phyloP scores from a whole-genome alignment of 1,284 basidiomycete species.

The Rhodotorula mucilaginosa region DNA sequence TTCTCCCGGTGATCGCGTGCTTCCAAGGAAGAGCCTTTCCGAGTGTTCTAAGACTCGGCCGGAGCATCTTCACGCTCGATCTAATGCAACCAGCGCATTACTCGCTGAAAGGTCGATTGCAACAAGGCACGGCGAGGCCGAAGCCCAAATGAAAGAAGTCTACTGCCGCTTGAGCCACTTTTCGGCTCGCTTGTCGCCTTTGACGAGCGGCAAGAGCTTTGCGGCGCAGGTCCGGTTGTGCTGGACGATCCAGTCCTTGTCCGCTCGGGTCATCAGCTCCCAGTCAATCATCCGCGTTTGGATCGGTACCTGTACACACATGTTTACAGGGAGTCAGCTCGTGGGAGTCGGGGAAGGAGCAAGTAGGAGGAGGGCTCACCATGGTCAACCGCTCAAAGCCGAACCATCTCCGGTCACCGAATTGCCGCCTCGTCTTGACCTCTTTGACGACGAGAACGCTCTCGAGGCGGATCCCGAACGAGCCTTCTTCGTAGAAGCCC shows the following conservation, averaged over 20 bases:
- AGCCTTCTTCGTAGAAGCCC: conserved; percentile 84
- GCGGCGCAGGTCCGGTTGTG: conserved; percentile 47
- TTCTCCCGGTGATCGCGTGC: neutral
- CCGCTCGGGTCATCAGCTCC: conserved; percentile 43
- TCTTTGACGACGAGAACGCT: conserved; percentile 63
- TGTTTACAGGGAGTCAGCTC: neutral
- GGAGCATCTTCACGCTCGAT: too few relatives aligned
- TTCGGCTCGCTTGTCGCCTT: conserved; percentile 29
- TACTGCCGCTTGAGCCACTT: conserved; percentile 31
- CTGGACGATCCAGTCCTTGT: conserved; percentile 47
- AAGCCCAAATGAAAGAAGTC: too few relatives aligned
- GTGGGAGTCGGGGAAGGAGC: neutral
- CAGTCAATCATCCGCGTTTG: conserved; percentile 46
- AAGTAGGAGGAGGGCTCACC: conserved; percentile 38
- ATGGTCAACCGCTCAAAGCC: conserved; percentile 50
- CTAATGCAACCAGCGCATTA: too few relatives aligned
- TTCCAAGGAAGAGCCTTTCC: too few relatives aligned
- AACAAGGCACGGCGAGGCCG: too few relatives aligned
- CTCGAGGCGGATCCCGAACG: conserved; percentile 91
- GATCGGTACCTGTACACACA: conserved; percentile 37
- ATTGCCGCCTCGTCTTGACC: conserved; percentile 21
- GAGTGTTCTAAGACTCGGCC: too few relatives aligned
- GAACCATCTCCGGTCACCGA: conserved; percentile 43
- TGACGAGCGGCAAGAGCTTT: conserved; percentile 44
- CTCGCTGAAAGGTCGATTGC: too few relatives aligned